Evolutionary conservation across 306 rosid species (phyloP).

Genomic region (Cicer chorassanicum): DNA sequence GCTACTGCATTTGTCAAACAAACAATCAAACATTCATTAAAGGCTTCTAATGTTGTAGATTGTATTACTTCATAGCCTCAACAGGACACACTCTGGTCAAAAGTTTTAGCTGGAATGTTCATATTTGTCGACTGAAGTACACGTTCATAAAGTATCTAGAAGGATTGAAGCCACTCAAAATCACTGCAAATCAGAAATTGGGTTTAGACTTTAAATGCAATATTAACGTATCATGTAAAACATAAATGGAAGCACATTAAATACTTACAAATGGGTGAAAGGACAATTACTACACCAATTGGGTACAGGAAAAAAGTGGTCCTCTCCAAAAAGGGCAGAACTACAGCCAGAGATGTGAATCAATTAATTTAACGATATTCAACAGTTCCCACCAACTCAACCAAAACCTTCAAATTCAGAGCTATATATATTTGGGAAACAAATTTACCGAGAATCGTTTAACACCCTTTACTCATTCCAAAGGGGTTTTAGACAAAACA

Average conservation of each 20-base stretch:
- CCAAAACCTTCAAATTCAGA: slow-evolving; percentile 18
- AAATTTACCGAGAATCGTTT: slow-evolving; percentile 8
- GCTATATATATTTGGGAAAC: slow-evolving; percentile 3
- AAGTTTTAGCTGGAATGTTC: slow-evolving; percentile 54
- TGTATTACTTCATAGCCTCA: slow-evolving; percentile 56
- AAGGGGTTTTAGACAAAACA: slow-evolving; percentile 37
- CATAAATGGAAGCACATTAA: slow-evolving; percentile 39
- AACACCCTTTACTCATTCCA: slow-evolving; percentile 27
- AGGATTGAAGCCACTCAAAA: slow-evolving; percentile 97
- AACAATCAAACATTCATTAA: slow-evolving; percentile 49
- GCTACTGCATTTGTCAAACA: slow-evolving; percentile 45
- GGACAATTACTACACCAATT: slow-evolving; percentile 83
- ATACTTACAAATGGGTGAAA: slow-evolving; percentile 95
- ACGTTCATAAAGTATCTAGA: slow-evolving; percentile 93
- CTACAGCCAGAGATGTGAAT: slow-evolving; percentile 59
- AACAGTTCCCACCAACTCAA: slow-evolving; percentile 18
- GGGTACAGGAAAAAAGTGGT: slow-evolving; percentile 95
- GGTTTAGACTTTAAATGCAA: slow-evolving; percentile 43
- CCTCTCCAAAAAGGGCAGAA: slow-evolving; percentile 94
- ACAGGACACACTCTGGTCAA: slow-evolving; percentile 52
- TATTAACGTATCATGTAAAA: slow-evolving; percentile 31
- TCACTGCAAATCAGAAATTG: slow-evolving; percentile 65
- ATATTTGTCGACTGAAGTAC: slow-evolving; percentile 76
- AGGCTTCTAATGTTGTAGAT: slow-evolving; percentile 52
- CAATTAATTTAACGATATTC: slow-evolving; percentile 36